A percentile compares a stretch with the other conserved stretches of the same genome.
phyloP scores from a whole-genome alignment of 768 basidiomycete species.

The Xanthoconium purpureum region DNA sequence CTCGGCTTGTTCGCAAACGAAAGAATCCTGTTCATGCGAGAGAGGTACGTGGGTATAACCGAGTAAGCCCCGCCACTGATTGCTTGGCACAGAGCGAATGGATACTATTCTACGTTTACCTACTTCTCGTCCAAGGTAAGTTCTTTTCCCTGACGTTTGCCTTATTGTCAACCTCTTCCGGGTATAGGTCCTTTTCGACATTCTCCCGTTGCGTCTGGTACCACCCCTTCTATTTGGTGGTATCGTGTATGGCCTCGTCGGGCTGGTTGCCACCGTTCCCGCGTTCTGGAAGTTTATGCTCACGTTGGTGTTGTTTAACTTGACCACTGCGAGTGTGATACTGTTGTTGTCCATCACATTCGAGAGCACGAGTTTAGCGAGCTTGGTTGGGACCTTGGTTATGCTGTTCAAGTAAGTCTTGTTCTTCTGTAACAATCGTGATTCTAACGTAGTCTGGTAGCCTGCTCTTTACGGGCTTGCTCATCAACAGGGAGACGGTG shows the following conservation, averaged over 20 bases:
- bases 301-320: slow-evolving; percentile 92
- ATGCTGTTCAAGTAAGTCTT: slow-evolving; percentile 95
- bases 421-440: neutral
- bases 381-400: slow-evolving; percentile 88
- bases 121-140: slow-evolving; percentile 92
- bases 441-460: slow-evolving; percentile 39
- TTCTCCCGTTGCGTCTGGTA: slow-evolving; percentile 89
- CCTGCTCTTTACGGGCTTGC: slow-evolving; percentile 89
- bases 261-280: slow-evolving; percentile 85
- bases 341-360: slow-evolving; percentile 88
- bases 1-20: slow-evolving; percentile 93
- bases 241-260: slow-evolving; percentile 92
- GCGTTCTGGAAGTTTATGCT: slow-evolving; percentile 99
- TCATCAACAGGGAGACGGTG: slow-evolving; percentile 92
- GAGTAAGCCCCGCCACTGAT: neutral
- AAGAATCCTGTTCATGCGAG: slow-evolving; percentile 96
- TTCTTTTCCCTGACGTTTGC: neutral
- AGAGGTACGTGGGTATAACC: slow-evolving; percentile 55
- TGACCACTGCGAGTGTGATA: slow-evolving; percentile 91
- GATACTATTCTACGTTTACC: slow-evolving; percentile 95
- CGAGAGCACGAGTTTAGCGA: slow-evolving; percentile 83
- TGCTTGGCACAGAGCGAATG: slow-evolving; percentile 69
- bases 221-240: slow-evolving; percentile 95
- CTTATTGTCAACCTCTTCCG: neutral
- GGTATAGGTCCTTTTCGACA: slow-evolving; percentile 85